phyloP scores from a whole-genome alignment of 768 basidiomycete species.

The Boletus subparvulus region DNA sequence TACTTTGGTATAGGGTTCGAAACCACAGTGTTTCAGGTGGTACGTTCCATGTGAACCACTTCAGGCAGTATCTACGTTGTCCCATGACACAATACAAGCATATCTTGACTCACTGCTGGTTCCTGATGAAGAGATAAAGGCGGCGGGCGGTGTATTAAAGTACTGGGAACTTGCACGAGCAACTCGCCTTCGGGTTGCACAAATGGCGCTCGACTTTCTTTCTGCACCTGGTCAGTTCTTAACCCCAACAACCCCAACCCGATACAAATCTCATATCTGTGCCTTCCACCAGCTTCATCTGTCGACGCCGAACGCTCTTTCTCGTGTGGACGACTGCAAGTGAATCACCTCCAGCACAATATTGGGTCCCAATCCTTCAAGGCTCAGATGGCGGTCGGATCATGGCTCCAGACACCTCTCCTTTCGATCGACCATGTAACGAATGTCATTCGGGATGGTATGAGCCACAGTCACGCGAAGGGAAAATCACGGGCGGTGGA shows the following conservation, averaged over 20 bases:
- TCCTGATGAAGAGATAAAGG: neutral
- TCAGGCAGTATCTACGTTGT: neutral
- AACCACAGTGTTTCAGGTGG: no score
- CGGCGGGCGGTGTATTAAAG: neutral
- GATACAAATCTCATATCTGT: no score
- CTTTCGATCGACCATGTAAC: neutral
- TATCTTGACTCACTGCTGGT: neutral
- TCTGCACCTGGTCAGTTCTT: neutral
- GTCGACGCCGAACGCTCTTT: neutral
- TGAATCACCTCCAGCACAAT: neutral
- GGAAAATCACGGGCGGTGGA: no score
- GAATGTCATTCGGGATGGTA: neutral
- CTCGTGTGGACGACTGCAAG: neutral
- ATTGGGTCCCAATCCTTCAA: neutral
- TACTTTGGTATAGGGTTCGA: no score
- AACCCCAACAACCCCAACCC: no score
- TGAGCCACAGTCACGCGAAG: no score
- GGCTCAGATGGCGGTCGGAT: neutral
- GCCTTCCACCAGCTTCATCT: neutral
- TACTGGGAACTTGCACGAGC: neutral
- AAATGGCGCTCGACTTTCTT: neutral
- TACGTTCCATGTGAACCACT: no score
- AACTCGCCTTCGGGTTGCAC: neutral
- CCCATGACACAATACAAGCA: neutral
- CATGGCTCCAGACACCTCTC: no score